These are phyloP conservation scores for Kuraishia molischiana DNA, from an alignment of 805 yeast species.

Conservation along the genomic window DNA sequence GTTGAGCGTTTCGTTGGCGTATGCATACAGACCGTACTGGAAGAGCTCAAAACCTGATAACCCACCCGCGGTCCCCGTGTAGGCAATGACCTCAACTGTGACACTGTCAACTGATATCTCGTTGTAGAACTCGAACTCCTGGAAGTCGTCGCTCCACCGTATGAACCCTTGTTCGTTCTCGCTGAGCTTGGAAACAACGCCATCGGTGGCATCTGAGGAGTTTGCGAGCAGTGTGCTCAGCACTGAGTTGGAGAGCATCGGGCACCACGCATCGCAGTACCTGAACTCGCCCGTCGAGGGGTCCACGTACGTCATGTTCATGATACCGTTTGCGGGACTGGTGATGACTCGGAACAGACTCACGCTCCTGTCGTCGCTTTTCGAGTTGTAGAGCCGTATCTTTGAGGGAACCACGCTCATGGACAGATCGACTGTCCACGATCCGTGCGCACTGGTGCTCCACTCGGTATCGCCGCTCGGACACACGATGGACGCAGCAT, in stretches of 20 bases:
- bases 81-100: slow-evolving; percentile 52
- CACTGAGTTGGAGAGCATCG: slow-evolving; percentile 36
- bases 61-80: slow-evolving; percentile 63
- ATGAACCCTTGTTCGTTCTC: slow-evolving; percentile 10
- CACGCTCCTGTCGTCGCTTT: slow-evolving; percentile 33
- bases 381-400: slow-evolving; percentile 60
- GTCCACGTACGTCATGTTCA: slow-evolving; percentile 83
- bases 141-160: slow-evolving; percentile 40
- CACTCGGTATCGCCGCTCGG: slow-evolving; percentile 45
- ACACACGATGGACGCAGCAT: slow-evolving; percentile 38
- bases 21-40: slow-evolving; percentile 49
- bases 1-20: slow-evolving; percentile 69
- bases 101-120: slow-evolving; percentile 49
- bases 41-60: slow-evolving; percentile 66
- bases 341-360: slow-evolving; percentile 66
- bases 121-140: slow-evolving; percentile 78
- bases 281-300: slow-evolving; percentile 48
- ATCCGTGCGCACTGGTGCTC: slow-evolving; percentile 46
- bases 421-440: slow-evolving; percentile 57
- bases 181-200: slow-evolving; percentile 8
- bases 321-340: slow-evolving; percentile 74
- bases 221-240: slow-evolving; percentile 20
- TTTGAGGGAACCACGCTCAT: slow-evolving; percentile 55
- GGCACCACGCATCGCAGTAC: slow-evolving; percentile 87
- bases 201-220: slow-evolving; percentile 14